A percentile compares a stretch with the other conserved stretches of the same genome.
These are phyloP conservation scores for Anastatica hierochuntica DNA, from an alignment of 345 rosid species.

Conservation along the genomic window DNA sequence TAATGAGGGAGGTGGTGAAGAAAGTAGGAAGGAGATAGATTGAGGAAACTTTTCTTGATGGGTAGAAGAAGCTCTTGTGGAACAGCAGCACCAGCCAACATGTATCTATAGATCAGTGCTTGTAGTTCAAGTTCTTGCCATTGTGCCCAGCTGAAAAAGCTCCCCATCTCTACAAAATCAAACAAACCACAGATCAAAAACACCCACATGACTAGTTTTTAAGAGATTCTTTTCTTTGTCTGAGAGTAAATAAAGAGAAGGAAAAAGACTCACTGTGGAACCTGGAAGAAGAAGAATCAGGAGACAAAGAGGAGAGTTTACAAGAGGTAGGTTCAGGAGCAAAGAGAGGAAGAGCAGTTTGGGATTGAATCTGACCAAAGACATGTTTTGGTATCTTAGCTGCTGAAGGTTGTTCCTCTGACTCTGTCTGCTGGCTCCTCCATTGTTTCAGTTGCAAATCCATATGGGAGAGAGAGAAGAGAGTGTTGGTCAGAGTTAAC, in stretches of 20 bases:
- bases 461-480: constrained; percentile 35
- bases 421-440: constrained; percentile 52
- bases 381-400: constrained; percentile 69
- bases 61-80: constrained; percentile 84
- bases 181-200: background rate
- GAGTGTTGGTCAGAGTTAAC: too few species aligned
- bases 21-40: constrained; percentile 51
- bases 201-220: too few species aligned
- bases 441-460: constrained; percentile 93
- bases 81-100: constrained; percentile 77
- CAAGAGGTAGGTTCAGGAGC: constrained; percentile 43
- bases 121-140: constrained; percentile 96
- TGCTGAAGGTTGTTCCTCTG: constrained; percentile 50
- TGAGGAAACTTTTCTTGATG: constrained; percentile 72
- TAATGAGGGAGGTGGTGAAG: constrained; percentile 47
- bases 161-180: constrained; percentile 50
- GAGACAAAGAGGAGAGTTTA: constrained; percentile 38
- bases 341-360: constrained; percentile 63
- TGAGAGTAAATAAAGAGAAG: background rate
- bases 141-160: constrained; percentile 72
- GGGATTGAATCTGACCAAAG: constrained; percentile 36
- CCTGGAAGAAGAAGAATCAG: constrained; percentile 42
- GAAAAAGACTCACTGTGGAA: constrained; percentile 38
- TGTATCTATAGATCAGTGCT: constrained; percentile 88
- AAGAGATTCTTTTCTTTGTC: too few species aligned